These are phyloP conservation scores for Mycotypha africana DNA, from an alignment of 371 early-diverging fungal genomes.

Conservation along the genomic window DNA sequence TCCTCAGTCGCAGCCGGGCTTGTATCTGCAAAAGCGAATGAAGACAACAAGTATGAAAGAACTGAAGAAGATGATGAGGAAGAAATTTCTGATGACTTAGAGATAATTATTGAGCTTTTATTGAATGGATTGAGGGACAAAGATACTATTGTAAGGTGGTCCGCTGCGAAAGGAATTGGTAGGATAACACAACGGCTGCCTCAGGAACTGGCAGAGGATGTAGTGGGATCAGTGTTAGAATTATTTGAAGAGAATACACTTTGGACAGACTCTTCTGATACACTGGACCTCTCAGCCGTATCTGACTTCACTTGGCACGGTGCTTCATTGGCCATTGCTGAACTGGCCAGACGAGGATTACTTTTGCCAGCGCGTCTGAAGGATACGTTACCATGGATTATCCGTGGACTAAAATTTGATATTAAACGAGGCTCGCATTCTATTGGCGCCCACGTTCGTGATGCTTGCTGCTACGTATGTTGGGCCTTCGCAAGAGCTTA, in stretches of 20 bases:
- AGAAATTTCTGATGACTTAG: slow-evolving; percentile 67
- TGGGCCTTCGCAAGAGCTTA: slow-evolving; percentile 97
- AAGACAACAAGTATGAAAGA: slow-evolving; percentile 3
- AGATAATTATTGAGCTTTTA: slow-evolving; percentile 73
- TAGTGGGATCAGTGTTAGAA: slow-evolving; percentile 69
- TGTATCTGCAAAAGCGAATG: background rate
- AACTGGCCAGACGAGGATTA: slow-evolving; percentile 84
- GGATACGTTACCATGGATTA: slow-evolving; percentile 74
- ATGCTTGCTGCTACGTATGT: slow-evolving; percentile 93
- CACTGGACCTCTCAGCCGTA: slow-evolving; percentile 71
- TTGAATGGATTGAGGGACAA: slow-evolving; percentile 78
- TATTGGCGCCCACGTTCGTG: slow-evolving; percentile 92
- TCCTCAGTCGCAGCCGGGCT: slow-evolving; percentile 2
- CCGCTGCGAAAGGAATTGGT: slow-evolving; percentile 93
- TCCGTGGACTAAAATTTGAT: slow-evolving; percentile 81
- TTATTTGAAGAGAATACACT: slow-evolving; percentile 69
- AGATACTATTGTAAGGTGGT: slow-evolving; percentile 96
- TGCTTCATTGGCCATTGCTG: slow-evolving; percentile 87
- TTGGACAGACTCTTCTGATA: slow-evolving; percentile 12
- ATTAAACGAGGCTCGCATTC: slow-evolving; percentile 81
- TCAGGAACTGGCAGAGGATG: slow-evolving; percentile 74
- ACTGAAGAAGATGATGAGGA: slow-evolving; percentile 51
- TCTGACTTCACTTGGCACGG: slow-evolving; percentile 96
- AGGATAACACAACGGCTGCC: slow-evolving; percentile 81
- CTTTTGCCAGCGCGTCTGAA: slow-evolving; percentile 65